These are phyloP conservation scores for Ophiosphaerella korrae DNA, from an alignment of 2,329 filamentous ascomycete genomes.

Conservation along the genomic window DNA sequence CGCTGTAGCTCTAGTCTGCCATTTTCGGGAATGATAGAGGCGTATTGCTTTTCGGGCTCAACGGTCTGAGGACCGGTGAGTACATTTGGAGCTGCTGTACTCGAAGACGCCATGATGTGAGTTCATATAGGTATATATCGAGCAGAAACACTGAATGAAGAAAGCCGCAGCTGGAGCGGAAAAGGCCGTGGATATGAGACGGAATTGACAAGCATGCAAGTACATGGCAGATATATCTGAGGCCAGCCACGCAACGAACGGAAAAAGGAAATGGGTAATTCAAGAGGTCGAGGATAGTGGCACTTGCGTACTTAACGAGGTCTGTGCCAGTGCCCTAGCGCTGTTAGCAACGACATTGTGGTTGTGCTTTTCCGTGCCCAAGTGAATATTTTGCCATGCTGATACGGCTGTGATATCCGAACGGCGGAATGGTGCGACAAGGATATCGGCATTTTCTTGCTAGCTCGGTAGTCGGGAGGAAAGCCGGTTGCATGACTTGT, in stretches of 20 bases:
- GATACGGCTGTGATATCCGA: slow-evolving; percentile 22
- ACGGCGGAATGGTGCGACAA: slow-evolving; percentile 26
- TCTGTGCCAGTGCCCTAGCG: slow-evolving; percentile 16
- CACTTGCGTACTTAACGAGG: slow-evolving; percentile 16
- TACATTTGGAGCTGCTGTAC: slow-evolving; percentile 22
- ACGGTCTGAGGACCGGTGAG: slow-evolving; percentile 15
- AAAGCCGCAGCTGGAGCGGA: not conserved
- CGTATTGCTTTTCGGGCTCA: slow-evolving; percentile 35
- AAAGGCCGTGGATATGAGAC: not conserved
- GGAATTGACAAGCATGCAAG: slow-evolving; percentile 6
- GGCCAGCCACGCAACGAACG: not conserved
- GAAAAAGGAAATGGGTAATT: slow-evolving; percentile 11
- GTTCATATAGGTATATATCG: slow-evolving; percentile 25
- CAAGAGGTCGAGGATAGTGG: slow-evolving; percentile 10
- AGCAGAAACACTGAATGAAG: not conserved
- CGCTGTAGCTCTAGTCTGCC: slow-evolving; percentile 35
- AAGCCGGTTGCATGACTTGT: not conserved
- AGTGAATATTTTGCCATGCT: slow-evolving; percentile 25
- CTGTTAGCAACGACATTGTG: slow-evolving; percentile 13
- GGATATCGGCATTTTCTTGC: slow-evolving; percentile 16
- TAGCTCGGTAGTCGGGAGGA: not conserved
- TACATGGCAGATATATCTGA: slow-evolving; percentile 3
- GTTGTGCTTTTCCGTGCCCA: slow-evolving; percentile 34
- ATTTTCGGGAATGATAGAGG: slow-evolving; percentile 34
- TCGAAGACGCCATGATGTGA: slow-evolving; percentile 34